phyloP scores from a whole-genome alignment of 2,329 filamentous ascomycete species.

The Mariannaea sp. region DNA sequence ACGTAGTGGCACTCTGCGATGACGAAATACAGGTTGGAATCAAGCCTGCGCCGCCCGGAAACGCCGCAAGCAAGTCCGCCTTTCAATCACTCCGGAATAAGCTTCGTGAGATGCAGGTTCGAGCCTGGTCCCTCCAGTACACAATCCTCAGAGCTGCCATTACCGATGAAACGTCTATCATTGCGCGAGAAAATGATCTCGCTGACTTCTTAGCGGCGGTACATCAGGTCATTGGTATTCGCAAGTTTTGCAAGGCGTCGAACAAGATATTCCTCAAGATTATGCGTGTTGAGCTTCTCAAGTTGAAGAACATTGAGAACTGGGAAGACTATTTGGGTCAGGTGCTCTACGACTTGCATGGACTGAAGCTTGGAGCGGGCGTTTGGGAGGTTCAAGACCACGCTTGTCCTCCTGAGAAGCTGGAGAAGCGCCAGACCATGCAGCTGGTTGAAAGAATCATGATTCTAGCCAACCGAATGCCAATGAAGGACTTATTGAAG shows the following conservation, averaged over 20 bases:
- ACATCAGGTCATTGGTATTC: constrained; percentile 82
- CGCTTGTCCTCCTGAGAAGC: constrained; percentile 73
- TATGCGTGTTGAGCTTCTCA: constrained; percentile 83
- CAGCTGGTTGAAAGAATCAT: constrained; percentile 85
- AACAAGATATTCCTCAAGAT: constrained; percentile 89
- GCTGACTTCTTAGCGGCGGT: constrained; percentile 80
- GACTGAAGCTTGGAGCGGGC: constrained; percentile 74
- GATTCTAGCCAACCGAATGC: constrained; percentile 77
- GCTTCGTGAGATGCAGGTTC: constrained; percentile 84
- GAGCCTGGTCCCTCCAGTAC: constrained; percentile 88
- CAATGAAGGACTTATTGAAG: constrained; percentile 89
- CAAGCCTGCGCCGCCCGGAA: constrained; percentile 60
- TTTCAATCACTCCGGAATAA: constrained; percentile 64
- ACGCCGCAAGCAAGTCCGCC: constrained; percentile 60
- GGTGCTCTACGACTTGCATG: constrained; percentile 81
- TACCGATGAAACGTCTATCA: constrained; percentile 68
- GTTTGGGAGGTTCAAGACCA: constrained; percentile 75
- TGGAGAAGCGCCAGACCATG: constrained; percentile 81
- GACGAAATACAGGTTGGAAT: constrained; percentile 84
- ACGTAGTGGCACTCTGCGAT: constrained; percentile 80
- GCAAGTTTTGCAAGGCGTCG: constrained; percentile 82
- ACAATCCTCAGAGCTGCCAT: constrained; percentile 77
- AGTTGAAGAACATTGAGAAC: constrained; percentile 74
- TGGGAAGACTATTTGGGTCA: constrained; percentile 88
- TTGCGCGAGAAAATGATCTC: constrained; percentile 70